A percentile compares a stretch with the other conserved stretches of the same genome.
These are phyloP conservation scores for Psilocybe cyanescens DNA, from an alignment of 768 basidiomycete species.

Conservation along the genomic window DNA sequence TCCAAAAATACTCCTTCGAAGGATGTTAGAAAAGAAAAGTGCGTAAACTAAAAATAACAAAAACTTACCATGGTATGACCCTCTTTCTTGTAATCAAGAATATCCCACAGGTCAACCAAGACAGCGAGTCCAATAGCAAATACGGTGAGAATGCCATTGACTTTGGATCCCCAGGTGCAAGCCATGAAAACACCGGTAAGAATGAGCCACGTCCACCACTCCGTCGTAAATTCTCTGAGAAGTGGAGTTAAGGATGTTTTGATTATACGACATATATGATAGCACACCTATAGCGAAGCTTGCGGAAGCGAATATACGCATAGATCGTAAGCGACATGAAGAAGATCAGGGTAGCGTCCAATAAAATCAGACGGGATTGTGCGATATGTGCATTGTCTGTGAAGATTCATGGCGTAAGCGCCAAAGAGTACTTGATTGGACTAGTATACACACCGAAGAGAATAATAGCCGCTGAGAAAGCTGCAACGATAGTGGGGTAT, in stretches of 20 bases:
- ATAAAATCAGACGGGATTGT: conserved; percentile 94
- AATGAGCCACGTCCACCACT: conserved; percentile 96
- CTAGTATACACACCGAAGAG: conserved; percentile 73
- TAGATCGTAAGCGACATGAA: conserved; percentile 96
- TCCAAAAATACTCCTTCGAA: conserved; percentile 81
- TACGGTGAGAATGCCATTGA: conserved; percentile 95
- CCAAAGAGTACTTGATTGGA: background rate
- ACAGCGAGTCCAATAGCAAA: conserved; percentile 89
- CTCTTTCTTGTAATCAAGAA: conserved; percentile 81
- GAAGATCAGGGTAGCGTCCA: conserved; percentile 93
- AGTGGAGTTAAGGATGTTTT: conserved; percentile 11
- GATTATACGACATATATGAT: background rate
- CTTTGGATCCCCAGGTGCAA: conserved; percentile 96
- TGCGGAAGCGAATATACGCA: conserved; percentile 91
- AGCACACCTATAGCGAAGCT: conserved; percentile 83
- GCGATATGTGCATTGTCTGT: conserved; percentile 95
- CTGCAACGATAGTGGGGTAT: conserved; percentile 88
- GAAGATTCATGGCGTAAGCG: background rate
- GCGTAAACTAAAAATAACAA: background rate
- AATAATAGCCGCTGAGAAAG: conserved; percentile 86
- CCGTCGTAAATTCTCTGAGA: conserved; percentile 77
- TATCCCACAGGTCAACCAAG: conserved; percentile 91
- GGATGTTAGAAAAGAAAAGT: background rate
- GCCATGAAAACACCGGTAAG: conserved; percentile 94
- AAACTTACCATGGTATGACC: conserved; percentile 71